Percentiles rank a stretch among this genome's conserved stretches.
phyloP scores from a whole-genome alignment of 331 rosid genomes.

The Acacia concinna region DNA sequence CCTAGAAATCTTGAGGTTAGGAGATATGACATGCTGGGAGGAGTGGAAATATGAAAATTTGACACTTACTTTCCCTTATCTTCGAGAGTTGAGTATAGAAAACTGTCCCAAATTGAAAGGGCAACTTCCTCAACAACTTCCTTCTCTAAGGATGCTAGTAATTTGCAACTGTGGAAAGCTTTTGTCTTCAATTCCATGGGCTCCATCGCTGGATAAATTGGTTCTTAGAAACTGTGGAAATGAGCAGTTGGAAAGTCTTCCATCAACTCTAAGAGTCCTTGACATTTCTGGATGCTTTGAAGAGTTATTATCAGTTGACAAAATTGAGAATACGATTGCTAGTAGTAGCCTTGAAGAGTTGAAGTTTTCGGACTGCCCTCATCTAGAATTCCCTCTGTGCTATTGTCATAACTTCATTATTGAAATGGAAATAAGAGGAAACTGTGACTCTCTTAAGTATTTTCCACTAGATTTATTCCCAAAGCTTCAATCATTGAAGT shows the following conservation, averaged over 20 bases:
- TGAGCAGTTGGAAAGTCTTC: neutral
- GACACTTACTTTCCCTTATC: neutral
- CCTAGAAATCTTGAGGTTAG: neutral
- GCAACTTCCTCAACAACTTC: constrained; percentile 11
- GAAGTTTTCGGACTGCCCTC: neutral
- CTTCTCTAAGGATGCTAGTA: neutral
- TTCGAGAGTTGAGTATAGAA: neutral
- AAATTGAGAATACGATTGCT: neutral
- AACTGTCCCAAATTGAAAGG: constrained; percentile 6
- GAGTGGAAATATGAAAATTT: constrained; percentile 4
- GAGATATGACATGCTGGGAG: neutral
- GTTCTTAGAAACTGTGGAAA: neutral
- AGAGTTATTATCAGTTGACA: neutral
- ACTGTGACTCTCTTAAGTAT: neutral
- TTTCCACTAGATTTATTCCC: constrained; percentile 12
- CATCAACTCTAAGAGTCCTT: neutral
- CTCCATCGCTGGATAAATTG: neutral
- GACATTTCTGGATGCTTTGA: neutral
- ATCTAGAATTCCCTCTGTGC: neutral
- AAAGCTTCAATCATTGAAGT: neutral
- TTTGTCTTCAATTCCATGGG: neutral
- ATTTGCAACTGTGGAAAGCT: neutral
- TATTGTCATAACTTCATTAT: neutral
- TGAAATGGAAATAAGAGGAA: neutral
- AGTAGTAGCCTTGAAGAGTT: neutral